These are phyloP conservation scores for Thalassia testudinum DNA, from an alignment of 116 monocot genomes.

Conservation along the genomic window DNA sequence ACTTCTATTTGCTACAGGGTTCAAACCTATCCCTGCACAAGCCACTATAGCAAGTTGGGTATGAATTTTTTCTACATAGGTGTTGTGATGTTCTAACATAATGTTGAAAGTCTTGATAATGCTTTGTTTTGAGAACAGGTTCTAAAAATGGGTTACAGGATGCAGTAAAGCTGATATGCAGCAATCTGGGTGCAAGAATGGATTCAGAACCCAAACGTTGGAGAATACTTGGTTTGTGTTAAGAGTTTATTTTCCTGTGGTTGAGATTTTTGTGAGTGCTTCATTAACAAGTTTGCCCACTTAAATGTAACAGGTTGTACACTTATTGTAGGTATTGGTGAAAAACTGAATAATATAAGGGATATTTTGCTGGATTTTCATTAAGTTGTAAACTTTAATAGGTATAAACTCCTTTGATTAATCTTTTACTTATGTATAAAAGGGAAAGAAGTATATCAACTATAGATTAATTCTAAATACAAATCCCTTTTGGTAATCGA, in stretches of 20 bases:
- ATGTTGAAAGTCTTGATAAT: neutral
- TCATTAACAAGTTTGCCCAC: no score
- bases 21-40: slow-evolving; percentile 88
- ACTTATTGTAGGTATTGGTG: no score
- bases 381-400: no score
- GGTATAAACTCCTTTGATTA: no score
- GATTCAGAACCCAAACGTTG: slow-evolving; percentile 97
- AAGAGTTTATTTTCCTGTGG: neutral
- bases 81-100: neutral
- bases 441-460: no score
- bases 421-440: no score
- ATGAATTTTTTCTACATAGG: slow-evolving; percentile 6
- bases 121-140: slow-evolving; percentile 24
- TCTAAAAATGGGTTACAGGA: slow-evolving; percentile 95
- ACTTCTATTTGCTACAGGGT: slow-evolving; percentile 93
- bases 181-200: slow-evolving; percentile 96
- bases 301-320: no score
- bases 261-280: neutral
- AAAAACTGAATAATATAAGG: no score
- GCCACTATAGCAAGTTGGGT: slow-evolving; percentile 96
- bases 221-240: slow-evolving; percentile 68
- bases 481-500: no score
- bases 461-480: no score
- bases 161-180: slow-evolving; percentile 92
- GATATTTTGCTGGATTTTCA: no score